These are phyloP conservation scores for Pleurotus eryngii DNA, from an alignment of 768 basidiomycete species.

Conservation along the genomic window DNA sequence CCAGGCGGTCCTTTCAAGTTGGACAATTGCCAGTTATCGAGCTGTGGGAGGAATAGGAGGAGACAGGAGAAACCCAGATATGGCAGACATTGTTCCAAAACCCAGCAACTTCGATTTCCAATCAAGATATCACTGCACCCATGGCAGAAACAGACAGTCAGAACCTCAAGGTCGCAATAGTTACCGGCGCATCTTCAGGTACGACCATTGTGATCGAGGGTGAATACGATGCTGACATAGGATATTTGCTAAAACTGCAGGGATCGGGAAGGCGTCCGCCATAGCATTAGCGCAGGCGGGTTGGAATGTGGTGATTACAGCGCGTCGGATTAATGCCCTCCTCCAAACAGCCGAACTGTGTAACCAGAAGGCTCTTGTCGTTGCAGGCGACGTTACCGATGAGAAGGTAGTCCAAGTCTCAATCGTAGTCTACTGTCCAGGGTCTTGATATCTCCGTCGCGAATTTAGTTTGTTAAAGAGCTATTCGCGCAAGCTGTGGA, in stretches of 20 bases:
- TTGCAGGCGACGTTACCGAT: slow-evolving; percentile 63
- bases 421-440: no score
- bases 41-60: no score
- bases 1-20: no score
- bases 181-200: slow-evolving; percentile 47
- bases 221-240: not conserved
- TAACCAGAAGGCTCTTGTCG: slow-evolving; percentile 32
- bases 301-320: slow-evolving; percentile 68
- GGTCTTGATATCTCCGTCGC: not conserved
- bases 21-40: no score
- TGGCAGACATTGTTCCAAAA: no score
- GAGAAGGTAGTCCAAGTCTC: slow-evolving; percentile 30
- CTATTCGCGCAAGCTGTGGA: slow-evolving; percentile 54
- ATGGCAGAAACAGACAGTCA: no score
- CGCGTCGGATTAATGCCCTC: slow-evolving; percentile 55
- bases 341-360: slow-evolving; percentile 42
- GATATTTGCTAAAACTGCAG: slow-evolving; percentile 17
- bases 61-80: no score
- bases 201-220: not conserved
- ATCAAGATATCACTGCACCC: no score
- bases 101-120: no score
- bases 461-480: slow-evolving; percentile 42
- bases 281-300: slow-evolving; percentile 67
- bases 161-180: slow-evolving; percentile 18
- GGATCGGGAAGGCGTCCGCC: slow-evolving; percentile 66